Evolutionary conservation across 83 land plant species (phyloP).

Genomic region (Diphasiastrum complanatum): DNA sequence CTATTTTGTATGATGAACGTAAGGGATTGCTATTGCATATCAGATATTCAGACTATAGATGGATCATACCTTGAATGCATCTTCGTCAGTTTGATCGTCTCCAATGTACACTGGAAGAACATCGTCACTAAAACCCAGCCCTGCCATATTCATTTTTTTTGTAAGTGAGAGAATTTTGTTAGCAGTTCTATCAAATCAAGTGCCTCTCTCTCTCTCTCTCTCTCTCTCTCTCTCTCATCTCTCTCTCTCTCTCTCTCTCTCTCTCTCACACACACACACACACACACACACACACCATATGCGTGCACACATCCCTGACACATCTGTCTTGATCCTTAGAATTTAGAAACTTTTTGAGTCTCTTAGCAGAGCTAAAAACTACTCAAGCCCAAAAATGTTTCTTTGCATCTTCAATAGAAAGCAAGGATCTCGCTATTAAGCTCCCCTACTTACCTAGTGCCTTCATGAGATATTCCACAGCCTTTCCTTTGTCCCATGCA

Average conservation of each 20-base stretch:
- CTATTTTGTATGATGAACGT: not conserved
- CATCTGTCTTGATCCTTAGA: no score
- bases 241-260: no score
- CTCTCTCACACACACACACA: no score
- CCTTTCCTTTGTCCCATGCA: conserved; percentile 21
- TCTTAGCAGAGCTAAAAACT: not conserved
- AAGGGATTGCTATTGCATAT: not conserved
- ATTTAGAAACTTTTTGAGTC: not conserved
- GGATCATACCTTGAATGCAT: conserved; percentile 7
- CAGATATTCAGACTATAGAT: not conserved
- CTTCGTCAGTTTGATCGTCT: conserved; percentile 11
- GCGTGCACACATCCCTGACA: no score
- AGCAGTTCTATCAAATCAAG: no score
- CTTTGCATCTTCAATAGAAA: not conserved
- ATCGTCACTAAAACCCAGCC: conserved; percentile 1
- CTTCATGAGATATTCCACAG: conserved; percentile 7
- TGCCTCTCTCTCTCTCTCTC: no score
- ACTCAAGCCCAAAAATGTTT: no score
- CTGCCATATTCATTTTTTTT: not conserved
- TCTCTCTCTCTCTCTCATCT: no score
- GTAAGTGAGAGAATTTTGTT: not conserved
- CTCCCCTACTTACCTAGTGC: conserved; percentile 8
- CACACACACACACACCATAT: no score
- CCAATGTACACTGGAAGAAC: conserved; percentile 1
- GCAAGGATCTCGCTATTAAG: not conserved